Base-by-base conservation (phyloP, 805 yeast genomes). In the Ogataea pignaliae region DNA sequence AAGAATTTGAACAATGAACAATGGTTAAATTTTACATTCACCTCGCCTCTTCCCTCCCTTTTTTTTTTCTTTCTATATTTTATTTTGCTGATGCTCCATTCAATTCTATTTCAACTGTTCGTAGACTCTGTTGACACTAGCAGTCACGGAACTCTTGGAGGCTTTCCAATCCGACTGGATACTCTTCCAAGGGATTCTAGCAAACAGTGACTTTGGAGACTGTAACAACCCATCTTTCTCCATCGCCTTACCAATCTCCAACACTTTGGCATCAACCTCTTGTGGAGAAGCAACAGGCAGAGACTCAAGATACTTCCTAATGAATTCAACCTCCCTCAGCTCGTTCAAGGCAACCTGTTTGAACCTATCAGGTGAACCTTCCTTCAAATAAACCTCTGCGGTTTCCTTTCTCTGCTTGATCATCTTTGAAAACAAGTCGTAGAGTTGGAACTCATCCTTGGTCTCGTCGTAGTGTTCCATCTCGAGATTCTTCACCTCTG, bases 281-380 rank as follows among this genome's bases (percentile, higher is more conserved):
- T 54, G 63, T 9, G 53, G 55, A 0, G 65, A 48, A 1, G 73
- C 67, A 44, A 71, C 66, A 13, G 73, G 73, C 37, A 72, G 51
- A 15, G 47, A 32, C 10, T 48, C 40, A 31, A 66, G 41, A 46
- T 70, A 72, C 34, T 62, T 59, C 15, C 54, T 49, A 43, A 72
- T 60, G 40, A 68, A 57, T 3, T 55, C 56, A 3, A 63, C 54
- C 52, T 72, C 76, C 43, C 66, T 54, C 16, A 65, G 47, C 55
- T 72, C 78, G 37, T 61, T 64, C 21, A 55, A 52, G 5, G 68
- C 71, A 32, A 65, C 51, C 37, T 65, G 66, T 26, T 61, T 61
- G 41, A 70, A 70, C 47, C 71, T 59, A 46, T 71, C 76, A n/a
- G 67, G 65, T 18, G 72, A 56, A 14, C 69, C 65, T 33, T 65